Base-by-base conservation (phyloP, 225 moss, liverwort and hornwort genomes). In the Pseudoscleropodium purum region DNA sequence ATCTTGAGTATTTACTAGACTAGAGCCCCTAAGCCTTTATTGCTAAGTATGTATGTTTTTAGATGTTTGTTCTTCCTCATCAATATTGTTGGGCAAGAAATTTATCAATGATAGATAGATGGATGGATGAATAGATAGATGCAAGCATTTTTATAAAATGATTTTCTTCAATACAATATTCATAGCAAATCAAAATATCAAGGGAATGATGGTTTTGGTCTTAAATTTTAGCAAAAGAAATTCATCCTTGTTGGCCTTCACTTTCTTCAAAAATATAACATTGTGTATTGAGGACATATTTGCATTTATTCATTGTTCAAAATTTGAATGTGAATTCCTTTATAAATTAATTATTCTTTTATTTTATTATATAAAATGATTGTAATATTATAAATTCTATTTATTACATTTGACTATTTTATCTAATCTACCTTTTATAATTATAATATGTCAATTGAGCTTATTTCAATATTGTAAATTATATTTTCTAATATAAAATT, bases 281-380 rank as follows among this genome's bases (percentile, higher is more conserved):
- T 68, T 68, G 10, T 69, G 2, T 39, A 2, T 4, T 13, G 0
- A 13, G 0, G 20, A 24, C 39, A 39, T 20, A 4, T 23, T 72
- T 72, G 41, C 26, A 41, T 26, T 25, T 7, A 26, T 72, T 1
- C 1, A 2, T 72, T 72, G 5, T 26, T 26, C 3, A 25, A 41
- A 70, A 26, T 41, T 41, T 41, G 15, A 72, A 72, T 1, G 3
- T 72, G 1, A 5, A 13, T 25, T 25, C 72, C 5, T 39, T 15
- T 41, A 72, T 3, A 41, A 1, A 7, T 72, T 15, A 15, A 41
- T 41, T 14, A 26, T 26, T 39, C 23, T 4, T 12, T 4, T 7
- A 0, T 0, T 41, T 15, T 41, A 25, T 41, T 13, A 0, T 5
- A 41, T n/a, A 6, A 13, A 23, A n/a, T n/a, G 10, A 47, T 23